Evolutionary conservation across 2,329 filamentous ascomycete genomes (phyloP), one percentile per base, ranked within the genome.

Genomic region (Colletotrichum lentis): DNA sequence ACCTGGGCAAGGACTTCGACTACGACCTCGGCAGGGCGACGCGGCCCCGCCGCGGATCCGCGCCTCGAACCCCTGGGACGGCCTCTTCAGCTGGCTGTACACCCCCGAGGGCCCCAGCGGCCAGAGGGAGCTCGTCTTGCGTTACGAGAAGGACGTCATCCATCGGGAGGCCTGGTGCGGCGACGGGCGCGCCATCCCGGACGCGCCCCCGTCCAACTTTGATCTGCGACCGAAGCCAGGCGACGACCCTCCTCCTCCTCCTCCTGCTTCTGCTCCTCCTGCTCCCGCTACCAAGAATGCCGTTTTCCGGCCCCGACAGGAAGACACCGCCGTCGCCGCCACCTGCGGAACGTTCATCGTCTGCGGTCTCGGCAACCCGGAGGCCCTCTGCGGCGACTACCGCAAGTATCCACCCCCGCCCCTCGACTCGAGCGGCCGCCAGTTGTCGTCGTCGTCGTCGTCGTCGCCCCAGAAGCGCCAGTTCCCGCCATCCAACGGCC

Each of bases 141-240:
- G 69, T 20, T 71, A 62, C 39, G 55, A 71, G 47, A 60, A 64
- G 27, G 43, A 70, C 24, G 18, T 64, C 10, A 56, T 74, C 70
- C 84, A 82, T 11, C 39, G 59, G 0, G 53, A 59, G 14, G 47
- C 24, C 1, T 72, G 71, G 71, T 72, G 71, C 16, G 44, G 57
- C 3, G 61, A 49, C 11, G 58, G 52, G 43, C 61, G 35, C 5
- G n/a, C 20, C 0, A 24, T 16, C 4, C 24, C 59, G 0, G 39
- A 37, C n/a, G 59, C 39, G 3, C 59, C 27, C 18, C 49, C 31
- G 14, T 39, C 60, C 60, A 46, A 41, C 44, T 44, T 62, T 4
- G 59, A 41, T 10, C 53, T 64, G 18, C 44, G 27, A 27, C 55
- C 55, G 43, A 58, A 35, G 3, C 11, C 43, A 3, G 14, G 27